These are phyloP conservation scores for Cystofilobasidium capitatum DNA, from an alignment of 768 basidiomycete species.

Conservation along the genomic window DNA sequence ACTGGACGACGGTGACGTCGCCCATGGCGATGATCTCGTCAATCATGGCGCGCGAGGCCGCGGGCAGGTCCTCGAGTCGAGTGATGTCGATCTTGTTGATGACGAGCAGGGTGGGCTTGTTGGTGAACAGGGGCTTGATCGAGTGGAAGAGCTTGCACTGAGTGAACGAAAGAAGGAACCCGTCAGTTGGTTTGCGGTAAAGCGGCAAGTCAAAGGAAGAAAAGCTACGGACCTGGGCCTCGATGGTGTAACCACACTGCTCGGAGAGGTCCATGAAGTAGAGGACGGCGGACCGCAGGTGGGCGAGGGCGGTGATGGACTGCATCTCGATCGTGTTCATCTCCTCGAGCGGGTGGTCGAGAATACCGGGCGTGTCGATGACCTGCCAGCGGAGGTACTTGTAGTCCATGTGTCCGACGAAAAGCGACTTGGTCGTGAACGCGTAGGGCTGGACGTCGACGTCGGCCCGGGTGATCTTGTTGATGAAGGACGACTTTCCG, in stretches of 20 bases:
- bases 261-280: constrained; percentile 99
- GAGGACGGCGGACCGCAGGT: constrained; percentile 82
- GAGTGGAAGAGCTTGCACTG: constrained; percentile 98
- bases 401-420: constrained; percentile 97
- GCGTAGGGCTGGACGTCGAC: constrained; percentile 99
- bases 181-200: constrained; percentile 10
- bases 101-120: constrained; percentile 87
- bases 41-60: constrained; percentile 66
- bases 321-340: constrained; percentile 99
- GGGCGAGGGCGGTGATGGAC: constrained; percentile 94
- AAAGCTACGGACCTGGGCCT: constrained; percentile 65
- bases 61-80: constrained; percentile 70
- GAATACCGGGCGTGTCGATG: constrained; percentile 95
- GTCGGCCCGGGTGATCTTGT: constrained; percentile 98
- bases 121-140: constrained; percentile 90
- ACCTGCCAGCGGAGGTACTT: constrained; percentile 99
- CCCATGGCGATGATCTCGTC: constrained; percentile 74
- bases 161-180: constrained; percentile 2
- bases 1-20: constrained; percentile 61
- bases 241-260: constrained; percentile 94
- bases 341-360: constrained; percentile 96
- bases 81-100: constrained; percentile 96
- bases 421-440: constrained; percentile 97
- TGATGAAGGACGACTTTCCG: constrained; percentile 98
- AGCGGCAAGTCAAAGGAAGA: not conserved